Conservation (phyloP, 345 rosid genomes). For the Citrus cavaleriei region DNA sequence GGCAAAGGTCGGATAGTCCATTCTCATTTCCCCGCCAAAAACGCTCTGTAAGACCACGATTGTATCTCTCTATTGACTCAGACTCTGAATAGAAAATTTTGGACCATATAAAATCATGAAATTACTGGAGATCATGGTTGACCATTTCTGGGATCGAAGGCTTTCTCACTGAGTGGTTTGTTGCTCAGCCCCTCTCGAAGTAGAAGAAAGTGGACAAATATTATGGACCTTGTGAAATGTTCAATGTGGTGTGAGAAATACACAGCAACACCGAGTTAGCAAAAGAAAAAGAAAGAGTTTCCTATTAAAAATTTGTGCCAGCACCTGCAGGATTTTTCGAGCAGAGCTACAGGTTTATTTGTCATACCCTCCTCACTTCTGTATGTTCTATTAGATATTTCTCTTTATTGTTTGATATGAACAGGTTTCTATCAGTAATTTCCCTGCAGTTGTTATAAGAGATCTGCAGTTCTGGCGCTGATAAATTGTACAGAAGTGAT, state of each 20-base stretch:
- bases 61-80: slow-evolving; percentile 72
- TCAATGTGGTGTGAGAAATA: background rate
- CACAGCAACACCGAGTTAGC: background rate
- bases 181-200: slow-evolving; percentile 11
- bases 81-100: slow-evolving; percentile 60
- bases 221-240: background rate
- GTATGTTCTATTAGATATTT: slow-evolving; percentile 4
- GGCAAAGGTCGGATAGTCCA: slow-evolving; percentile 67
- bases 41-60: slow-evolving; percentile 80
- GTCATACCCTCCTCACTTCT: background rate
- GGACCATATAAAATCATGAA: slow-evolving; percentile 11
- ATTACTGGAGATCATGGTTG: slow-evolving; percentile 2
- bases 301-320: background rate
- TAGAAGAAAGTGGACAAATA: slow-evolving; percentile 1
- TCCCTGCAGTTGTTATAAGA: background rate
- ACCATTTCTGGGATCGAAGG: slow-evolving; percentile 7
- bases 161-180: slow-evolving; percentile 29
- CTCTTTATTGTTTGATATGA: slow-evolving; percentile 15
- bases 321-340: slow-evolving; percentile 18
- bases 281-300: background rate
- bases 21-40: slow-evolving; percentile 80
- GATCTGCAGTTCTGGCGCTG: slow-evolving; percentile 19
- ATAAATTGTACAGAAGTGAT: slow-evolving; percentile 33
- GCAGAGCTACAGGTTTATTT: slow-evolving; percentile 12
- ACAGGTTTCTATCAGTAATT: slow-evolving; percentile 16